Evolutionary conservation across 805 yeast species (phyloP), one percentile per base, ranked within the genome.

Genomic region (Hanseniaspora opuntiae): DNA sequence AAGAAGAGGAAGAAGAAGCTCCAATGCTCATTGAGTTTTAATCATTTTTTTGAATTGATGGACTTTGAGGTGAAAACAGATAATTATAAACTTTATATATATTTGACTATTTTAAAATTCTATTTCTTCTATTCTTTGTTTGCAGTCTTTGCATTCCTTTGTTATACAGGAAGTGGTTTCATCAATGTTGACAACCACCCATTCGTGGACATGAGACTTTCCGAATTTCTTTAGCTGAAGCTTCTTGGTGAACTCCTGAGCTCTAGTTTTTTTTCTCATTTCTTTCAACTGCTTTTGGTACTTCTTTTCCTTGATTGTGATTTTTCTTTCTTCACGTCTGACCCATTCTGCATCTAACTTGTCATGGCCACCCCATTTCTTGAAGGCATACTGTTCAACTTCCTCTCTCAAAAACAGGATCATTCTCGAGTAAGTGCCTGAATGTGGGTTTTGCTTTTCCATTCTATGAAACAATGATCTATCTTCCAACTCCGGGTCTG

Each of bases 401-500:
- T 93, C 97, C 62, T 80, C 84, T 56, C 98, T 71, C 45, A 93
- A 68, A 68, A 81, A 93, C 54, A 93, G 72, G 74, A 89, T 95
- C 99, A 93, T 93, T 62, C 93, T 76, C 48, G 87, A 84, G 67
- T 80, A 93, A 0, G 87, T 84, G 2, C 81, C 81, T 42, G 89
- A 87, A 66, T 93, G 96, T 0, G 99, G 99, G 63, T 93, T 93
- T 2, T 96, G 87, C 60, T 89, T 86, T 57, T 88, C 95, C 56
- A 90, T 70, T 57, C 93, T 77, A 11, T 83, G 83, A 56, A 93
- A 71, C 24, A 89, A 67, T 1, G 65, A 71, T 6, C 67, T 68
- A 64, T 93, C 98, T 51, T 77, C 74, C 42, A 93, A 72, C 64
- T 93, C 98, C 0, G 97, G 93, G 47, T 93, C 98, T 0, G 99